A percentile compares a stretch with the other conserved stretches of the same genome.
Evolutionary conservation across 768 basidiomycete genomes (phyloP).

Genomic region (Hygrophorus russula): DNA sequence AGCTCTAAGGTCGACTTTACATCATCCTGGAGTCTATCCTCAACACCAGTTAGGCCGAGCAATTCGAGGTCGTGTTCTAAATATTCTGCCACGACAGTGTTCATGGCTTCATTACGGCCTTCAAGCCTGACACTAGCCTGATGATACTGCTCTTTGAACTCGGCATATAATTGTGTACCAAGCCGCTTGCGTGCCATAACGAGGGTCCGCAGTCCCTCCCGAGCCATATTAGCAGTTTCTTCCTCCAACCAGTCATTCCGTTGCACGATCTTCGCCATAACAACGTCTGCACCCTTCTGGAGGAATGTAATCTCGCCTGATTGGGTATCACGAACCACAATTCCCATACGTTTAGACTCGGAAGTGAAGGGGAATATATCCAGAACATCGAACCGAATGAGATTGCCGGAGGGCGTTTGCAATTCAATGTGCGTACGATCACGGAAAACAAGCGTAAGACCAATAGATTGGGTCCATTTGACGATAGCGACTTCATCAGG

Average conservation of each 20-base stretch:
- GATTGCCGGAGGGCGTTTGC: conserved; percentile 53
- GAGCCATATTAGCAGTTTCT: conserved; percentile 96
- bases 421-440: conserved; percentile 88
- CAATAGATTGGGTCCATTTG: conserved; percentile 92
- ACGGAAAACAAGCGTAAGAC: conserved; percentile 77
- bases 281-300: conserved; percentile 98
- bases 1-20: conserved; percentile 91
- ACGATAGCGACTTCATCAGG: conserved; percentile 99
- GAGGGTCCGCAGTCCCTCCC: conserved; percentile 89
- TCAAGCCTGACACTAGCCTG: conserved; percentile 73
- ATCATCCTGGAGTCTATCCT: conserved; percentile 96
- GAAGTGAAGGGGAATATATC: conserved; percentile 98
- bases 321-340: conserved; percentile 74
- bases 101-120: conserved; percentile 74
- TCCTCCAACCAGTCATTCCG: conserved; percentile 99
- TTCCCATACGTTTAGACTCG: conserved; percentile 98
- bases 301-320: conserved; percentile 78
- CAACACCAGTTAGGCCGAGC: conserved; percentile 93
- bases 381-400: conserved; percentile 72
- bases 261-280: conserved; percentile 91
- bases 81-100: conserved; percentile 56
- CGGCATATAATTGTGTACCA: conserved; percentile 52
- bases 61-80: conserved; percentile 88
- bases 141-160: conserved; percentile 64
- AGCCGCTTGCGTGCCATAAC: conserved; percentile 83